Percentiles rank a stretch among this genome's conserved stretches.
Evolutionary conservation across 805 yeast genomes (phyloP).

Genomic region (Teunomyces panamensis): DNA sequence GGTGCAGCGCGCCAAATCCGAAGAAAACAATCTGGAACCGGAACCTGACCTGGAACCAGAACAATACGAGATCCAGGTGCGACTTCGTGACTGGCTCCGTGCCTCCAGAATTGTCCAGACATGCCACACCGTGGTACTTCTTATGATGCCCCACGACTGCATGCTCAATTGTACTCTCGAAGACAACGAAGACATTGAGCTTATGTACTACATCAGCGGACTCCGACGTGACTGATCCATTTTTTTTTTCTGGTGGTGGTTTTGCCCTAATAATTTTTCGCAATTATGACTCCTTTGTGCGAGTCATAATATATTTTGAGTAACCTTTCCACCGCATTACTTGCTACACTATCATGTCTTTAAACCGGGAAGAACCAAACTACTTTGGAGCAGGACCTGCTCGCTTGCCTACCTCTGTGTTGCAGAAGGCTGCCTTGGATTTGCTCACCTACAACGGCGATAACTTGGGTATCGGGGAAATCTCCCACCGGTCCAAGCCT

Average conservation of each 20-base stretch:
- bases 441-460: constrained; percentile 64
- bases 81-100: constrained; percentile 64
- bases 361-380: constrained; percentile 67
- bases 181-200: constrained; percentile 60
- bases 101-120: constrained; percentile 59
- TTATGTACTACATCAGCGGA: constrained; percentile 58
- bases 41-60: constrained; percentile 9
- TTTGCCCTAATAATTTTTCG: background rate
- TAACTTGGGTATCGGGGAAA: constrained; percentile 91
- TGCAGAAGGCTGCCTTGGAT: constrained; percentile 85
- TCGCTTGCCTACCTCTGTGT: constrained; percentile 74
- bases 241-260: background rate
- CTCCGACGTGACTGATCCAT: background rate
- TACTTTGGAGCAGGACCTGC: constrained; percentile 99
- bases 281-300: constrained; percentile 2
- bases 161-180: constrained; percentile 67
- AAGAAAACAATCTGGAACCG: constrained; percentile 4
- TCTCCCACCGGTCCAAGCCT: constrained; percentile 88
- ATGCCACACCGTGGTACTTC: constrained; percentile 59
- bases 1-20: constrained; percentile 32
- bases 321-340: background rate
- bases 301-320: background rate
- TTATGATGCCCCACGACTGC: constrained; percentile 55
- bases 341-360: constrained; percentile 13
- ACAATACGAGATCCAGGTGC: constrained; percentile 45